These are phyloP conservation scores for Phellopilus nigrolimitatus DNA, from an alignment of 1,284 basidiomycete genomes.

Conservation along the genomic window DNA sequence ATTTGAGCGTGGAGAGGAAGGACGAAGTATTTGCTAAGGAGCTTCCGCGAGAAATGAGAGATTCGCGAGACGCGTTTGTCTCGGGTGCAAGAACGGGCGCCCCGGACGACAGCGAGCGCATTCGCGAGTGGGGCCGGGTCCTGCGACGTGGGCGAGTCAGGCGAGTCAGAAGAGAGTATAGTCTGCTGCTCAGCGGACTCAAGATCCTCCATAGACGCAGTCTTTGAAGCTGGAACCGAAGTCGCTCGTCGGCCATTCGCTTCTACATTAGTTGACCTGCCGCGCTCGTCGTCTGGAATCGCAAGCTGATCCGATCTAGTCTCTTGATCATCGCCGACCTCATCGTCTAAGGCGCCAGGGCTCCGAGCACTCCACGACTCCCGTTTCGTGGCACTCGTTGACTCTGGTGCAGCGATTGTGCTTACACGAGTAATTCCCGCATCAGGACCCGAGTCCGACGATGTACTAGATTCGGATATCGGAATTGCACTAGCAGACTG, in stretches of 20 bases:
- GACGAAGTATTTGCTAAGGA: constrained; percentile 27
- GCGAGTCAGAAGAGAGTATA: neutral
- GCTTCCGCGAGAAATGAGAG: neutral
- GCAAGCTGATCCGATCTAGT: constrained; percentile 27
- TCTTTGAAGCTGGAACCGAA: constrained; percentile 17
- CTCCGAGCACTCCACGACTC: constrained; percentile 34
- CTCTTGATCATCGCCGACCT: constrained; percentile 28
- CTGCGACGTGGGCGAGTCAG: neutral
- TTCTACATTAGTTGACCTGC: constrained; percentile 10
- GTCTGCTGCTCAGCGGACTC: neutral
- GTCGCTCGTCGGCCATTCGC: constrained; percentile 12
- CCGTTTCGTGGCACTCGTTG: constrained; percentile 27
- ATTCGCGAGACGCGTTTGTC: constrained; percentile 9
- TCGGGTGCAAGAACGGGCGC: neutral
- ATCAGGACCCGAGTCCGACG: neutral
- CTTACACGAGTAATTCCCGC: constrained; percentile 1
- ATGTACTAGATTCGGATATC: neutral
- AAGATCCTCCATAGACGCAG: constrained; percentile 1
- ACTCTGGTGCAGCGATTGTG: constrained; percentile 3
- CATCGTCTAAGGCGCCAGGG: constrained; percentile 24
- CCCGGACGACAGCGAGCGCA: constrained; percentile 19
- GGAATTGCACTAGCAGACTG: constrained; percentile 31
- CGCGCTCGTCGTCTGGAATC: constrained; percentile 11
- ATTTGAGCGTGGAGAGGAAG: constrained; percentile 71
- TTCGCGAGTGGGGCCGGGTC: constrained; percentile 9